Base-by-base conservation (phyloP, 2,329 filamentous ascomycete genomes). In the Emericellopsis atlantica region DNA sequence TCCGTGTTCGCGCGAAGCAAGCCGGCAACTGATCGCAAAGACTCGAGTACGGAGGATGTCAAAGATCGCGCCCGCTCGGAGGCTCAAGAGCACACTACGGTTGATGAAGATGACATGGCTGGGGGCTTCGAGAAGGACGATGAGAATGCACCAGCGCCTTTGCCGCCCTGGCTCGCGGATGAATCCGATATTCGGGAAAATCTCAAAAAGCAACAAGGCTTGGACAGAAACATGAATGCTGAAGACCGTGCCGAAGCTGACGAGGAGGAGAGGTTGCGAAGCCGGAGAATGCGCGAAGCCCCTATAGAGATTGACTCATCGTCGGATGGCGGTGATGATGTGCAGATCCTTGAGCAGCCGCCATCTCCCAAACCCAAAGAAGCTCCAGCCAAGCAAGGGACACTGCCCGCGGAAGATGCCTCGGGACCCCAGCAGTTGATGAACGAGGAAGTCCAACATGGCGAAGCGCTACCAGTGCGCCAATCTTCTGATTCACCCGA, bases 141-240 rank as follows among this genome's bases (percentile, higher is more conserved):
- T 50, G 53, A 67, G 45, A 56, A 69, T 56, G 59, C 55, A 4
- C 65, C 72, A 1, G 68, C 65, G n/a, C 80, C 81, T 0, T 54
- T 90, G 7, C 85, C 85, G 1, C 85, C 85, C 1, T 92, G 85
- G 85, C 72, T 92, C 52, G 62, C 65, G 3, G 73, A 78, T 45
- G 61, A 77, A 6, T 69, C 70, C 2, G 83, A 88, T 43, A 77
- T 89, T 26, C 69, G 81, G 45, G 71, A 80, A 39, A 70, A 72
- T 22, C 59, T 79, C 45, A 74, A 72, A 49, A 71, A 75, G 43
- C 74, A 78, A 59, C 71, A 61, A 47, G 72, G 62, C 50, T 67
- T 57, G 37, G 74, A 81, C 38, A 60, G 62, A 16, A 70, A 76
- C 43, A 76, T 83, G 43, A 77, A 81, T 42, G 79, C 80, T 16